phyloP scores from a whole-genome alignment of 2,329 filamentous ascomycete species.

The Chaetomium strumarium region DNA sequence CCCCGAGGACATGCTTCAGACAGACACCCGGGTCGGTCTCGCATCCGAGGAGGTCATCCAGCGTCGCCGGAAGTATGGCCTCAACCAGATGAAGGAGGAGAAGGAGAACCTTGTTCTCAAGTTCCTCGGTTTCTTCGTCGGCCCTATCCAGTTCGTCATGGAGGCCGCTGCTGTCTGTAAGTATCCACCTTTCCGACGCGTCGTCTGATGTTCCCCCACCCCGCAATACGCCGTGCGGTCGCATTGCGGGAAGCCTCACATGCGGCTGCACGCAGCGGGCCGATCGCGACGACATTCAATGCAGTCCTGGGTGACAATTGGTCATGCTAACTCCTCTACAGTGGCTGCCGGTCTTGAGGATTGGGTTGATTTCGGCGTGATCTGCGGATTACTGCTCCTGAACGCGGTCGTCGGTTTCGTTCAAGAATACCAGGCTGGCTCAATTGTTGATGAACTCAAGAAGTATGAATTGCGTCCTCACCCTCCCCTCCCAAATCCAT shows the following conservation, averaged over 20 bases:
- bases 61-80: constrained; percentile 65
- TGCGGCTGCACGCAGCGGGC: constrained; percentile 14
- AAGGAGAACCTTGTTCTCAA: constrained; percentile 80
- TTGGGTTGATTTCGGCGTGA: constrained; percentile 93
- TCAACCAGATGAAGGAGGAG: constrained; percentile 86
- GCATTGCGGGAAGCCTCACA: constrained; percentile 6
- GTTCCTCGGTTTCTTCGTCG: constrained; percentile 77
- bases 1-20: constrained; percentile 65
- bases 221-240: not conserved
- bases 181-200: constrained; percentile 17
- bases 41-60: constrained; percentile 61
- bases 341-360: constrained; percentile 78
- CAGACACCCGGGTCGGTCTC: constrained; percentile 63
- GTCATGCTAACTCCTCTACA: constrained; percentile 35
- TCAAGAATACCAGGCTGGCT: constrained; percentile 85
- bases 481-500: not conserved
- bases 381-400: constrained; percentile 73
- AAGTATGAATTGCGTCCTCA: constrained; percentile 42
- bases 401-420: constrained; percentile 83
- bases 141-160: constrained; percentile 92
- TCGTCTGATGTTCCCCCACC: not conserved
- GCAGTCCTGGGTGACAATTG: not conserved
- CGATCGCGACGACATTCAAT: constrained; percentile 15
- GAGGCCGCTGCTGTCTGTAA: constrained; percentile 45
- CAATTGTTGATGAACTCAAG: constrained; percentile 85